Conservation (phyloP, 306 rosid genomes). For the Gynostemma pentaphyllum region DNA sequence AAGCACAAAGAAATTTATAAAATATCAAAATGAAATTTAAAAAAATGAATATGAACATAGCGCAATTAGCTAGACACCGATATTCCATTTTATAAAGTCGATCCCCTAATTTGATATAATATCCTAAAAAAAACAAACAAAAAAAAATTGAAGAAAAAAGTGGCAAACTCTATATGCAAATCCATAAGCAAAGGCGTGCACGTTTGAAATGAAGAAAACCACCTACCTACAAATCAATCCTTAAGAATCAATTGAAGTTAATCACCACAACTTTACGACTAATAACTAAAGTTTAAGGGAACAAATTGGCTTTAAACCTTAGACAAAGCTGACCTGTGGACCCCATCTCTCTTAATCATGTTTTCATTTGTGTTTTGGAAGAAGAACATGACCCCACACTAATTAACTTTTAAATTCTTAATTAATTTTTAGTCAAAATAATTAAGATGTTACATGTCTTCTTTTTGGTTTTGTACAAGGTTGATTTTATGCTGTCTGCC, state of each 20-base stretch:
- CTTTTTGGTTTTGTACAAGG: no score
- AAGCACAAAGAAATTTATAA: no score
- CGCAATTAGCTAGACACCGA: no score
- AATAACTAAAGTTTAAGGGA: constrained; percentile 2
- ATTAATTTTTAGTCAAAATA: background rate
- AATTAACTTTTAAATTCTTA: background rate
- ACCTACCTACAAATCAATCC: background rate
- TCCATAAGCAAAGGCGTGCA: constrained; percentile 15
- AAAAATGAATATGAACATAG: no score
- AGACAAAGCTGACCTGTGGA: background rate
- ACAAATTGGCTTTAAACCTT: background rate
- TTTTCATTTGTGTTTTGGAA: background rate
- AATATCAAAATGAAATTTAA: no score
- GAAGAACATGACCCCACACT: background rate
- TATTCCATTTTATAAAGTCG: no score
- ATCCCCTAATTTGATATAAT: no score
- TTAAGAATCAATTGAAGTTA: background rate
- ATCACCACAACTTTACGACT: constrained; percentile 5
- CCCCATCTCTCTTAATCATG: background rate
- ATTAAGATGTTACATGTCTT: background rate
- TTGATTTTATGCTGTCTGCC: no score
- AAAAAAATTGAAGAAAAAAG: background rate
- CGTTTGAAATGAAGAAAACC: constrained; percentile 10
- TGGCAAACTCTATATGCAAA: background rate
- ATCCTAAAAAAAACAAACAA: background rate